Percentiles rank a stretch among this genome's conserved stretches.
Conservation (phyloP, 2,329 filamentous ascomycete species). For the Aspergillus sp. region DNA sequence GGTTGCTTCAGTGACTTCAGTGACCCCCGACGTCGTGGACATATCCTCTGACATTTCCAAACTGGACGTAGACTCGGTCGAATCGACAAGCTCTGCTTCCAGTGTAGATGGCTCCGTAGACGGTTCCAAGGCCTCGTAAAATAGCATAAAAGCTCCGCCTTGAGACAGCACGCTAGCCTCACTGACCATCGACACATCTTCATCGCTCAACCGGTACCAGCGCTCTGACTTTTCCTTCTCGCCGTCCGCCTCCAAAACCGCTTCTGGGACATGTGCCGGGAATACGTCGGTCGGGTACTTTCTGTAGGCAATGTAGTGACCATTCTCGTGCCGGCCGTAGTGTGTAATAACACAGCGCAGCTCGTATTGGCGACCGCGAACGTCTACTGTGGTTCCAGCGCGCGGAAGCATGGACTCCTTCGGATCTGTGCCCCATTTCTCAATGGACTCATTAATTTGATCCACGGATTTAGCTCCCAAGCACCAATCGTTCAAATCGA, state of each 20-base stretch:
- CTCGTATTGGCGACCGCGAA: conserved; percentile 53
- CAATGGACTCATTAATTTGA: conserved; percentile 38
- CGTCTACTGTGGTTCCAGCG: conserved; percentile 49
- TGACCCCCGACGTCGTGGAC: conserved; percentile 19
- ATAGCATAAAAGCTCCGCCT: conserved; percentile 90
- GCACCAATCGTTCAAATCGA: conserved; percentile 82
- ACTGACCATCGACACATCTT: conserved; percentile 67
- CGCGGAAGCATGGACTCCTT: conserved; percentile 66
- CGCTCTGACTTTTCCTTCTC: conserved; percentile 41
- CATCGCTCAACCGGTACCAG: conserved; percentile 92
- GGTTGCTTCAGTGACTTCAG: conserved; percentile 1
- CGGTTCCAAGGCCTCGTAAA: conserved; percentile 70
- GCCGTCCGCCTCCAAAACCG: conserved; percentile 25
- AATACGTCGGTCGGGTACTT: conserved; percentile 51
- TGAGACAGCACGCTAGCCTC: conserved; percentile 69
- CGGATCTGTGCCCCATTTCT: conserved; percentile 66
- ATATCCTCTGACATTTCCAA: conserved; percentile 18
- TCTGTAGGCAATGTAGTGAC: conserved; percentile 89
- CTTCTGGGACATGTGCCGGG: conserved; percentile 25
- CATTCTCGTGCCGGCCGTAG: conserved; percentile 85
- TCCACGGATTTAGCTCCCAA: conserved; percentile 51
- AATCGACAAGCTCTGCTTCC: neutral
- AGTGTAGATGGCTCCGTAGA: neutral
- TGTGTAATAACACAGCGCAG: conserved; percentile 82
- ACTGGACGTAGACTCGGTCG: conserved; percentile 12